Conservation (phyloP, 1,284 basidiomycete species). For the Pterulicium gracile region DNA sequence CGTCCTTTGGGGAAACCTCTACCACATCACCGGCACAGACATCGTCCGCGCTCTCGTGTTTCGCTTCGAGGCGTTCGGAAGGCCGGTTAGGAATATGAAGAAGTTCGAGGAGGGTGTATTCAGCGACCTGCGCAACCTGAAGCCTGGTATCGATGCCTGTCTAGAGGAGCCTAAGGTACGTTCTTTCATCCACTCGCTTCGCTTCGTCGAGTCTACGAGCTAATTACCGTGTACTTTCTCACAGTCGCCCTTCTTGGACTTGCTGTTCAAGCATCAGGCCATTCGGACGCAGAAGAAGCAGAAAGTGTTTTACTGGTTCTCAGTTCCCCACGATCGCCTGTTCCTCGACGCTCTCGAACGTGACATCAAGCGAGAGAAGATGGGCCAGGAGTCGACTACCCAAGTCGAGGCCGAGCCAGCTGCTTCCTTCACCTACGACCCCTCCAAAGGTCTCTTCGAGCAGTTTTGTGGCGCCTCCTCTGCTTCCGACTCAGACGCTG, state of each 20-base stretch:
- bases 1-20: slow-evolving; percentile 81
- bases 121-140: slow-evolving; percentile 82
- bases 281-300: slow-evolving; percentile 95
- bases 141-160: slow-evolving; percentile 83
- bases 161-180: slow-evolving; percentile 86
- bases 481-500: not conserved
- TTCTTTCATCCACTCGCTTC: slow-evolving; percentile 8
- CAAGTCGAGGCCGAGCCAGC: slow-evolving; percentile 72
- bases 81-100: slow-evolving; percentile 75
- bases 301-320: slow-evolving; percentile 88
- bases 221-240: not conserved
- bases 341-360: slow-evolving; percentile 91
- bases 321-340: slow-evolving; percentile 88
- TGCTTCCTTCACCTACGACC: slow-evolving; percentile 73
- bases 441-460: slow-evolving; percentile 76
- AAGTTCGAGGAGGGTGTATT: slow-evolving; percentile 94
- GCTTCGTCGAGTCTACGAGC: slow-evolving; percentile 9
- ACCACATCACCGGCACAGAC: slow-evolving; percentile 87
- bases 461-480: slow-evolving; percentile 47
- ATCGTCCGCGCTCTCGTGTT: slow-evolving; percentile 84
- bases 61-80: slow-evolving; percentile 81
- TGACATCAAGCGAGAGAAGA: slow-evolving; percentile 87
- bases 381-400: slow-evolving; percentile 77
- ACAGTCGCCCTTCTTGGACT: slow-evolving; percentile 84
- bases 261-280: slow-evolving; percentile 90